A percentile compares a stretch with the other conserved stretches of the same genome.
phyloP scores from a whole-genome alignment of 1,139 yeast genomes.

The Spencermartinsiella ligniputridi region DNA sequence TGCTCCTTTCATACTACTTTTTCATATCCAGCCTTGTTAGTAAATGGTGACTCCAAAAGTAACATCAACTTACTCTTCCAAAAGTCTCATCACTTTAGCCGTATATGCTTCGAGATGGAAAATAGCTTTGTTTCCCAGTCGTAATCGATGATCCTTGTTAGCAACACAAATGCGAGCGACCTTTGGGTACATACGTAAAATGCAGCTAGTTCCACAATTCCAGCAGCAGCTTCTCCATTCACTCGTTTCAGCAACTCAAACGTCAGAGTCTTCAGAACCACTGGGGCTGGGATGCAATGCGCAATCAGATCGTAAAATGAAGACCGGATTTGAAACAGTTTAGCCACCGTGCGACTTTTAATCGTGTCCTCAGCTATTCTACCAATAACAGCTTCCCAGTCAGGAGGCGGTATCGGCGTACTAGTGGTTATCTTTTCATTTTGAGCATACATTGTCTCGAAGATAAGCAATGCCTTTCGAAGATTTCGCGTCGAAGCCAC shows the following conservation, averaged over 20 bases:
- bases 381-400: constrained; percentile 80
- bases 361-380: constrained; percentile 59
- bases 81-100: constrained; percentile 75
- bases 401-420: constrained; percentile 55
- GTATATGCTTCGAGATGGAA: constrained; percentile 94
- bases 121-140: constrained; percentile 82
- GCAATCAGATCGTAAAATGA: constrained; percentile 78
- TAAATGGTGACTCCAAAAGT: not conserved
- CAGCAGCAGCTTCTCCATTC: constrained; percentile 41
- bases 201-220: constrained; percentile 65
- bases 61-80: constrained; percentile 34
- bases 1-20: not conserved
- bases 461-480: constrained; percentile 69
- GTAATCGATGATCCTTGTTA: constrained; percentile 66
- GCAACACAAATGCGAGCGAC: not conserved
- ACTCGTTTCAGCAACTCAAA: constrained; percentile 50
- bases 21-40: constrained; percentile 1
- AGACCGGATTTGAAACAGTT: constrained; percentile 64
- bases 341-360: constrained; percentile 58
- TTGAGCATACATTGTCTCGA: constrained; percentile 83
- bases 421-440: constrained; percentile 29
- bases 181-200: constrained; percentile 37
- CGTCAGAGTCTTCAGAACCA: constrained; percentile 64
- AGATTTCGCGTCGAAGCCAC: constrained; percentile 61
- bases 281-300: constrained; percentile 87